Evolutionary conservation across 139 green algal species (phyloP).

Genomic region (Closterium sp.): DNA sequence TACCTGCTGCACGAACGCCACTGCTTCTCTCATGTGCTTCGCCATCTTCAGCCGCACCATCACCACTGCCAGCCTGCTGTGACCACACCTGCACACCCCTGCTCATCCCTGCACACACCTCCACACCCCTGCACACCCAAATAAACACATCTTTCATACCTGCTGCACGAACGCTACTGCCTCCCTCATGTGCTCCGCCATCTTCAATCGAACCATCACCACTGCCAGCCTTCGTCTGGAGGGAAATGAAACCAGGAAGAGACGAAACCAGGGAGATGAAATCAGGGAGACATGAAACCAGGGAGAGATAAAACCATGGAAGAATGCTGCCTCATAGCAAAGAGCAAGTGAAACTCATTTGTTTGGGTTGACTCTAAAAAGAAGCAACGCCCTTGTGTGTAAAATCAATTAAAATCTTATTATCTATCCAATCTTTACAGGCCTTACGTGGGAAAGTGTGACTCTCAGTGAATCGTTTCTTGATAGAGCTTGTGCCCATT

Average conservation of each 20-base stretch:
- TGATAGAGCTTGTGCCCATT: too few species aligned
- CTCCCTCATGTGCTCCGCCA: constrained; percentile 89
- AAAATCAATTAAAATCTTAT: too few species aligned
- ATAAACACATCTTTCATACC: constrained; percentile 10
- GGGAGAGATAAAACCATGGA: neutral
- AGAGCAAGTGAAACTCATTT: too few species aligned
- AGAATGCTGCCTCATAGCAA: too few species aligned
- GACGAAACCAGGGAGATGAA: neutral
- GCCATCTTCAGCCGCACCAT: constrained; percentile 75
- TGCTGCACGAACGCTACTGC: constrained; percentile 96
- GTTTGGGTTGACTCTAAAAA: too few species aligned
- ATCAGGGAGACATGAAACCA: neutral
- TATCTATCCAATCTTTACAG: constrained; percentile 80
- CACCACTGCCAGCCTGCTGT: neutral
- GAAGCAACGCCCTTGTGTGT: too few species aligned
- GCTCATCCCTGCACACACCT: too few species aligned
- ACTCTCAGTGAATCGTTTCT: too few species aligned
- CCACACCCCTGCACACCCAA: too few species aligned
- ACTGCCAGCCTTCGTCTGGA: neutral
- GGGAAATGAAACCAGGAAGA: neutral
- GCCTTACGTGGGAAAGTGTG: too few species aligned
- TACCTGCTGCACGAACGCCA: constrained; percentile 93
- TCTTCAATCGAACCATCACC: constrained; percentile 63
- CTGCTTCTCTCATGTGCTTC: constrained; percentile 86
- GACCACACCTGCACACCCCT: too few species aligned